phyloP scores from a whole-genome alignment of 441 rosid genomes.

The Erysimum cheiri region DNA sequence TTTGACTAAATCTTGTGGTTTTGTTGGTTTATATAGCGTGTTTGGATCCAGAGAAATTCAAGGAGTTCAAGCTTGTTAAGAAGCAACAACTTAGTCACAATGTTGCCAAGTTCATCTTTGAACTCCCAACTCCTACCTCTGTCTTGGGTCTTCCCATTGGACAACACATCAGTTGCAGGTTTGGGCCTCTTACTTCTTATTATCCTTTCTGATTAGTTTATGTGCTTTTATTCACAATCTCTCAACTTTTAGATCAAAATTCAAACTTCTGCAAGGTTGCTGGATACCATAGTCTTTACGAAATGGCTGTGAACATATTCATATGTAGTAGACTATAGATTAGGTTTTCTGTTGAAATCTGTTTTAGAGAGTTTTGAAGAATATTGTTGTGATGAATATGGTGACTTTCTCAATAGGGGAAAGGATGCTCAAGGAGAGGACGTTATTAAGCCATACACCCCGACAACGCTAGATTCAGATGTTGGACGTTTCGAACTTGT shows the following conservation, averaged over 20 bases:
- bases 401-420: conserved; percentile 56
- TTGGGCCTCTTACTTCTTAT: neutral
- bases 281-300: neutral
- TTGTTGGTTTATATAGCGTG: conserved; percentile 53
- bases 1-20: conserved; percentile 9
- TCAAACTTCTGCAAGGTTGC: conserved; percentile 6
- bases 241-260: neutral
- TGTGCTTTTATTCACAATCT: neutral
- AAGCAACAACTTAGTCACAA: conserved; percentile 80
- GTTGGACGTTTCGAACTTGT: conserved; percentile 88
- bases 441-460: conserved; percentile 91
- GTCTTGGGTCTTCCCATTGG: conserved; percentile 97
- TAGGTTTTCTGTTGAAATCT: conserved; percentile 1
- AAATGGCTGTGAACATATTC: conserved; percentile 5
- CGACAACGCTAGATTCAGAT: conserved; percentile 93
- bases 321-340: conserved; percentile 6
- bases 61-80: conserved; percentile 87
- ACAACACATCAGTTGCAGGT: conserved; percentile 97
- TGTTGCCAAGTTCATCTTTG: conserved; percentile 89
- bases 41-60: conserved; percentile 87
- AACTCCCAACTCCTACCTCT: conserved; percentile 75
- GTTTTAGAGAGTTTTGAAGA: neutral
- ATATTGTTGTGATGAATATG: neutral
- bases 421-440: conserved; percentile 85
- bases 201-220: neutral